Evolutionary conservation across 345 rosid genomes (phyloP), one percentile per base, ranked within the genome.

Genomic region (Lepidium didymum): DNA sequence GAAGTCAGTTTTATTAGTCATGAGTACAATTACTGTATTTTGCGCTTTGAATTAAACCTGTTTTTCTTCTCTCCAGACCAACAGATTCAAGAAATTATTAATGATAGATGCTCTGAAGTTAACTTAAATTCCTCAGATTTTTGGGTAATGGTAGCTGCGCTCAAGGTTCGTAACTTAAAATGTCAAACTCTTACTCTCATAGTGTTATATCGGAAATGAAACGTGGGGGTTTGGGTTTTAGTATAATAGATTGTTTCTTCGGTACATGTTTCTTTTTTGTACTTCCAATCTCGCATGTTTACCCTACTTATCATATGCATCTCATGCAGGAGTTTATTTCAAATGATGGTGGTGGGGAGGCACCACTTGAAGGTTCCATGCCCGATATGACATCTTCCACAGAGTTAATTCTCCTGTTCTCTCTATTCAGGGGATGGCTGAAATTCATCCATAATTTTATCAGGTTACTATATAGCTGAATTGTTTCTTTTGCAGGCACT

Each of bases 351-450:
- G 77, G 76, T 65, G 95, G 91, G 40, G 99, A 91, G 76, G 87
- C 75, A 70, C 99, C 99, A 15, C 97, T 91, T 54, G 99, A 91
- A 82, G 99, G 99, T 44, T 86, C 91, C 8, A 87, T 93, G 65
- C 97, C 96, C 2, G 99, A 93, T 78, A 93, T 93, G 96, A 93
- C 92, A 67, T 91, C 99, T 76, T 90, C 99, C 64, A 93, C 97
- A 37, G 99, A 93, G 98, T 93, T 25, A 82, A 88, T 88, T 38
- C 61, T 67, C 72, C 25, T 60, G 59, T 40, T 60, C 56, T 34
- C 49, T 49, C 3, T 12, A 31, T 41, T 58, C 59, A 46, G 37
- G n/a, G 60, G 35, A 29, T 38, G 33, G 49, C 3, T 61, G 10
- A 27, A 8, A 38, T 19, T 62, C 27, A 43, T 67, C 14, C 60